Evolutionary conservation across 306 rosid genomes (phyloP), one percentile per base, ranked within the genome.

Genomic region (Bauhinia variegata): DNA sequence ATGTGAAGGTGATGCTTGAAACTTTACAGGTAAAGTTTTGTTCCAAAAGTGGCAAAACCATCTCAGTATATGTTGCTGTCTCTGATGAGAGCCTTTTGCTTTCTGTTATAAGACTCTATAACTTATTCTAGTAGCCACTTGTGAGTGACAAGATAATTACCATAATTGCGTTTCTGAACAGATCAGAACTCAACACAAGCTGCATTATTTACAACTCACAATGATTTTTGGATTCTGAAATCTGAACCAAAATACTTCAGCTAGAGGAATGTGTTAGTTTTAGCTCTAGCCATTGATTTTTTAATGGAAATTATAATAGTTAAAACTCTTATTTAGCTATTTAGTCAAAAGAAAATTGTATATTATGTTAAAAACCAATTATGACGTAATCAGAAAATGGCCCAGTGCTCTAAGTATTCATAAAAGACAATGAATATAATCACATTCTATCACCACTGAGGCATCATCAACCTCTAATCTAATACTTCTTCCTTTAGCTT

Each of bases 191-290:
- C 47, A 11, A 42, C 1, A 16, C 70, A 52, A 71, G 55, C 60
- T 50, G 62, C 75, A 50, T 50, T 59, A 50, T 50, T 59, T 43
- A 71, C 44, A 71, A 15, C 55, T 52, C 55, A 52, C 33, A 46
- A 13, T 42, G 33, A 53, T 47, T 62, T 62, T 53, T 52, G 70
- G 34, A 11, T 62, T 62, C 54, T 53, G 17, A 52, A 51, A 30
- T 42, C 43, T 18, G 8, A 34, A 47, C 13, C 37, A 46, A 34
- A 68, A 15, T 11, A 42, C 16, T 54, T 36, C 7, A 8, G 41
- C 28, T 23, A n/a, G 9, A 36, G 41, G 7, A 8, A 36, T 36
- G 7, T 0, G 41, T 36, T 36, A 36, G 0, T 36, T 36, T 1
- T 36, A 36, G 41, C 9, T 36, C 7, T 5, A 36, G 9, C 9